Base-by-base conservation (phyloP, 805 yeast species). In the Cyberlindnera americana region DNA sequence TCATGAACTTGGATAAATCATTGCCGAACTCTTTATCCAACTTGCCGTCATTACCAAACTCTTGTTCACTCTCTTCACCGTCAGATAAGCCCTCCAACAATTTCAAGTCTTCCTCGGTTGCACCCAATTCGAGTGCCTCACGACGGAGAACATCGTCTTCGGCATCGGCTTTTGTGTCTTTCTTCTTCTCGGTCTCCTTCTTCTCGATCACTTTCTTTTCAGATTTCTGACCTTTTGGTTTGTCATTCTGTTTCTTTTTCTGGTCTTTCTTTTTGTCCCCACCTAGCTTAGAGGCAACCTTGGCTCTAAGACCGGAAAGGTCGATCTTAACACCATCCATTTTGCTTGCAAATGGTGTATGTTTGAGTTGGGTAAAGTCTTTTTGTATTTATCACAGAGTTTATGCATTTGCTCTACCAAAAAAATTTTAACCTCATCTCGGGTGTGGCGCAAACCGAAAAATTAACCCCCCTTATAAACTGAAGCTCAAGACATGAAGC, bases 71-170 rank as follows among this genome's bases (percentile, higher is more conserved):
- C n/a, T 54, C 67, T 21, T 60, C 70, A 22, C 65, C 77, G 24
- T 71, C 80, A 18, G 73, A 77, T 3, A 83, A 50, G 13, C 72
- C 83, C 24, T 72, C 70, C 11, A 90, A 50, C 36, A 89, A 62
- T 31, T 75, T 72, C 33, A 90, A 57, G 59, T 89, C 97, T 17
- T 80, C 90, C 50, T 85, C 93, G 13, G 87, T 73, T 16, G 96
- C 98, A 24, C 97, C 96, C 21, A 90, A 64, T 17, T 80, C 81
- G 12, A 81, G 59, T 3, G 95, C 95, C 64, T 83, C 95, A 44
- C 79, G 76, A 50, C 83, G 78, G 35, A 86, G 59, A 2, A 28
- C 30, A 18, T 37, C 43, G 15, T 29, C 35, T 5, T 40, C 28
- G 4, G 42, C 15, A 15, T 37, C 35, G 18, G 33, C 24, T 11